phyloP scores from a whole-genome alignment of 164 flowering plant genomes.

The Cinnamomum chago region DNA sequence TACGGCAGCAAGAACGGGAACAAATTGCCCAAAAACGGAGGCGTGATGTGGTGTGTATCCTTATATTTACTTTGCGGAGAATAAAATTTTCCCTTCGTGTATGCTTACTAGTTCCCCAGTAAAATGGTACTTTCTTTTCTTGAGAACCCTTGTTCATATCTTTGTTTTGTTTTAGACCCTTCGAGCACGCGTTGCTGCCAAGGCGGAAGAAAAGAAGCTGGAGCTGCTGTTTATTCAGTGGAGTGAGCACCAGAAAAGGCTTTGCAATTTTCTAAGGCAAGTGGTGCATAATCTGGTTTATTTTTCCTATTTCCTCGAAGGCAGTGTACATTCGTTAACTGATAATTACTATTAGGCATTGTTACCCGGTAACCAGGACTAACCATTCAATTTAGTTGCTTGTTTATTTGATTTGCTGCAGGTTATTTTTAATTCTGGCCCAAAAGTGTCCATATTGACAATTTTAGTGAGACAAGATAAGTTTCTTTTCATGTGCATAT shows the following conservation, averaged over 20 bases:
- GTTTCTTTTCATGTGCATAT: slow-evolving; percentile 77
- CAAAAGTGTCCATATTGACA: slow-evolving; percentile 96
- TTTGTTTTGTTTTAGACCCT: slow-evolving; percentile 49
- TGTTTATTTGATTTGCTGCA: slow-evolving; percentile 31
- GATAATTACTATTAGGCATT: background rate
- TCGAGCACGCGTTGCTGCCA: slow-evolving; percentile 92
- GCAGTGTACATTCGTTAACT: background rate
- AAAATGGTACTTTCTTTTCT: background rate
- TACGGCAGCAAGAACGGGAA: slow-evolving; percentile 95
- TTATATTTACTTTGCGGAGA: background rate
- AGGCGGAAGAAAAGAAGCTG: slow-evolving; percentile 96
- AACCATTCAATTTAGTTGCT: background rate
- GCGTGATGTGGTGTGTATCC: slow-evolving; percentile 77
- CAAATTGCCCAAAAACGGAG: slow-evolving; percentile 84
- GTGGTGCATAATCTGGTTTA: background rate
- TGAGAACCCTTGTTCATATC: background rate
- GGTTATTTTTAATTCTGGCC: slow-evolving; percentile 99
- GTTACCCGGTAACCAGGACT: background rate
- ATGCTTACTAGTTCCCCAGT: background rate
- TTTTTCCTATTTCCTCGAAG: background rate
- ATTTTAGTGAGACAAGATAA: slow-evolving; percentile 97
- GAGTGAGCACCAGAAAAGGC: slow-evolving; percentile 92
- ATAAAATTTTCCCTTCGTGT: background rate
- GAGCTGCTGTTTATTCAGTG: slow-evolving; percentile 94
- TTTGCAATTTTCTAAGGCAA: slow-evolving; percentile 86